Conservation (phyloP, 2,329 filamentous ascomycete species). For the Trichoderma afroharzianum region DNA sequence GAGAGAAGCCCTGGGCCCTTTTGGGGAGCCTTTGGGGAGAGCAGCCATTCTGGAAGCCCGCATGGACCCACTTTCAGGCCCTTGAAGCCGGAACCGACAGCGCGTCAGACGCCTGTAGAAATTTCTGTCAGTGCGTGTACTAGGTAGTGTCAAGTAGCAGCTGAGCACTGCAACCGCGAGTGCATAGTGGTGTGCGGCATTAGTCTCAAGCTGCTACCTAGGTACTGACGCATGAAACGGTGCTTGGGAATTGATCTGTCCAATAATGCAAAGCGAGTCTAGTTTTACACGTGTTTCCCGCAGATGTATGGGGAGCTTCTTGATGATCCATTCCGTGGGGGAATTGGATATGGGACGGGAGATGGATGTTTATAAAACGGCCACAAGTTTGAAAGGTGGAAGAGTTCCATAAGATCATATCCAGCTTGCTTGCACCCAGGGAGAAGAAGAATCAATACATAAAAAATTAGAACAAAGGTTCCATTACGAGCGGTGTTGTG, state of each 20-base stretch:
- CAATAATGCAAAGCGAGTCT: not conserved
- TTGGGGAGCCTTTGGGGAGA: not conserved
- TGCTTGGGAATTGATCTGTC: not conserved
- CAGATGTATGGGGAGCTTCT: not conserved
- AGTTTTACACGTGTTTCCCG: not conserved
- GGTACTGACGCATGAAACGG: not conserved
- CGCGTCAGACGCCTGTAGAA: not conserved
- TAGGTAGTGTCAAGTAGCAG: not conserved
- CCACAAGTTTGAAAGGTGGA: not conserved
- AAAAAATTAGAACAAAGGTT: not conserved
- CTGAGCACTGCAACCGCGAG: not conserved
- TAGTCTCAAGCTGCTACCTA: not conserved
- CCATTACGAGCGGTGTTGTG: not conserved
- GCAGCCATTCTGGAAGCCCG: not conserved
- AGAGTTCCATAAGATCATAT: not conserved
- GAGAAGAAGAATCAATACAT: not conserved
- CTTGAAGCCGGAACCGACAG: conserved; percentile 13
- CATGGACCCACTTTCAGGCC: conserved; percentile 3
- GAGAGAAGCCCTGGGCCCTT: conserved; percentile 6
- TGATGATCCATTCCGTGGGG: not conserved
- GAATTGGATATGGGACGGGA: not conserved
- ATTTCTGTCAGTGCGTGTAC: not conserved
- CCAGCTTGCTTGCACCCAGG: not conserved
- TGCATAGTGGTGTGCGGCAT: not conserved
- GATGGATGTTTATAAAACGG: not conserved